phyloP scores from a whole-genome alignment of 2,329 filamentous ascomycete species.

The Didymella arachidicola region DNA sequence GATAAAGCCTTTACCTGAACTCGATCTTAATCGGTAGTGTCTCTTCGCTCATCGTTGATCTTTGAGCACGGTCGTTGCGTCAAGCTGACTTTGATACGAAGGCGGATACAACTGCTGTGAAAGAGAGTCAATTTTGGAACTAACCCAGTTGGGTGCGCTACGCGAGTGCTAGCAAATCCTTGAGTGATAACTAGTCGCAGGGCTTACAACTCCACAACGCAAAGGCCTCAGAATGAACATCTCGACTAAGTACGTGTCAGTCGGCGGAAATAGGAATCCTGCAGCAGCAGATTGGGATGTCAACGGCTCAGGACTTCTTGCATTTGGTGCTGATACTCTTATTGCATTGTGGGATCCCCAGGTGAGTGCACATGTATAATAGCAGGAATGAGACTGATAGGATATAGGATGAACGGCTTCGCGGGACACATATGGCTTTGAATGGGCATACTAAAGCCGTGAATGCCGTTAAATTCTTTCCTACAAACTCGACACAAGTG shows the following conservation, averaged over 20 bases:
- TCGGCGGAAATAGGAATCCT: conserved; percentile 89
- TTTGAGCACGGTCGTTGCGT: background rate
- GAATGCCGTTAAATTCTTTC: conserved; percentile 83
- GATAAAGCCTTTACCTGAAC: conserved; percentile 67
- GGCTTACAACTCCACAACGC: conserved; percentile 25
- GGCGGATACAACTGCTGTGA: conserved; percentile 19
- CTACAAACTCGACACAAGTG: conserved; percentile 56
- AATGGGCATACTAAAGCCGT: conserved; percentile 80
- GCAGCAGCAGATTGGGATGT: conserved; percentile 88
- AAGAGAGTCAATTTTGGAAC: conserved; percentile 4
- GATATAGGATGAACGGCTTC: conserved; percentile 52
- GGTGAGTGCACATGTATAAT: conserved; percentile 59
- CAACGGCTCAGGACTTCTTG: conserved; percentile 70
- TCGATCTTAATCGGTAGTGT: conserved; percentile 72
- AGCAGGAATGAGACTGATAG: conserved; percentile 22
- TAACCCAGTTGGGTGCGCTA: conserved; percentile 29
- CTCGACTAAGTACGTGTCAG: conserved; percentile 66
- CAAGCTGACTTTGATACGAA: background rate
- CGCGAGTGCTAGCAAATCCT: conserved; percentile 46
- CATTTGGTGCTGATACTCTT: conserved; percentile 88
- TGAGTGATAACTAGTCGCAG: conserved; percentile 31
- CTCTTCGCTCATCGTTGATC: conserved; percentile 30
- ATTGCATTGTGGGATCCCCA: conserved; percentile 86
- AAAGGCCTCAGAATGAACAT: conserved; percentile 41
- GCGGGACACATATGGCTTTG: conserved; percentile 72